phyloP scores from a whole-genome alignment of 805 yeast genomes.

The Starmera amethionina region DNA sequence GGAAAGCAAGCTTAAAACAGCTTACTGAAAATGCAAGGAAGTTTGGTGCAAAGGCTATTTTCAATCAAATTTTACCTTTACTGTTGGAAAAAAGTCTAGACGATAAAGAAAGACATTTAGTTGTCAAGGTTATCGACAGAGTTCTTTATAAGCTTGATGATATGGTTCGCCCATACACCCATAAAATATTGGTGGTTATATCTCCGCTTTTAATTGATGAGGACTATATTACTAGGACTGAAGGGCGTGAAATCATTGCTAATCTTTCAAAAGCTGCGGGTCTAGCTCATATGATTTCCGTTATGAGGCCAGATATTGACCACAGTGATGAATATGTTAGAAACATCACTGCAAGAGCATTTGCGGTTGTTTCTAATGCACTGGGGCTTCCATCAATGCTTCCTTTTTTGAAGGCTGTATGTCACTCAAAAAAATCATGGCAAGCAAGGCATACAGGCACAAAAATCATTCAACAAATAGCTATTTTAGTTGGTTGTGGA shows the following conservation, averaged over 20 bases:
- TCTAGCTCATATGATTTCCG: conserved; percentile 65
- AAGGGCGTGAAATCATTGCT: conserved; percentile 72
- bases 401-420: conserved; percentile 77
- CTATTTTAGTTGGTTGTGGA: conserved; percentile 58
- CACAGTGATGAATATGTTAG: conserved; percentile 74
- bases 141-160: conserved; percentile 58
- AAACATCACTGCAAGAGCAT: conserved; percentile 62
- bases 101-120: conserved; percentile 74
- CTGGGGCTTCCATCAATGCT: conserved; percentile 61
- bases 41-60: conserved; percentile 62
- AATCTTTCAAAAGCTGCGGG: conserved; percentile 78
- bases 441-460: conserved; percentile 78
- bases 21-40: conserved; percentile 52
- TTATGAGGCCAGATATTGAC: conserved; percentile 74
- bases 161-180: conserved; percentile 60
- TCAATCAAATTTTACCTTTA: conserved; percentile 67
- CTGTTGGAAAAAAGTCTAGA: conserved; percentile 62
- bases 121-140: conserved; percentile 69
- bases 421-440: conserved; percentile 70
- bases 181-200: conserved; percentile 59
- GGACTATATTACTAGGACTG: conserved; percentile 61
- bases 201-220: conserved; percentile 78
- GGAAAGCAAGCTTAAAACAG: conserved; percentile 62
- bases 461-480: conserved; percentile 66
- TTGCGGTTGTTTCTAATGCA: conserved; percentile 78